Evolutionary conservation across 1,284 basidiomycete species (phyloP), one percentile per base, ranked within the genome.

Genomic region (Meripilus lineatus): DNA sequence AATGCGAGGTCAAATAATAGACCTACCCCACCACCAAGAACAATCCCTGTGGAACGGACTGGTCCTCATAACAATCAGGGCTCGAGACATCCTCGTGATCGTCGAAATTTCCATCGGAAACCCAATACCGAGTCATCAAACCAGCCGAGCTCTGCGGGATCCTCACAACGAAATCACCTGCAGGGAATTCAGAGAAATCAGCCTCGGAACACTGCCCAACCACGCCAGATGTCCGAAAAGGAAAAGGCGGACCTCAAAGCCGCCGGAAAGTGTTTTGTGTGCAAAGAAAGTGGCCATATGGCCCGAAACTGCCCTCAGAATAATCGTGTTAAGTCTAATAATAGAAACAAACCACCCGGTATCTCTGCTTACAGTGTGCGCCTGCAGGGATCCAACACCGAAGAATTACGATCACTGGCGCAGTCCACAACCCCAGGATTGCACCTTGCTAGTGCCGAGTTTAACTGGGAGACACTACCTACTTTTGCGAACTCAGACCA

Each of bases 291-390:
- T 0, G 50, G 52, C 0, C 54, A 53, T 32, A 34, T 51, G 23
- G 11, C 37, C 3, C 45, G 48, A 3, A 37, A 50, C 14, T 51
- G 50, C 24, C 52, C 50, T 0, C 18, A 41, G 8, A 26, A 7
- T 4, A 42, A 25, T 14, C n/a, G 26, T 35, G 24, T n/a, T n/a
- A n/a, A n/a, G n/a, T n/a, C n/a, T n/a, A n/a, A n/a, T n/a, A n/a
- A n/a, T n/a, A n/a, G n/a, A 22, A 50, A 46, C 4, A 47, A 50
- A 38, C 44, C 50, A 0, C 50, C 50, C 2, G 50, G 50, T 10
- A 7, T 50, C n/a, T 11, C 43, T 1, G 11, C 28, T 4, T 30
- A 40, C 15, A 42, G 34, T 23, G 24, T 50, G 3, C 30, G n/a
- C 10, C 10, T 40, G 17, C 35, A 33, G 14, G 13, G 18, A 18